These are phyloP conservation scores for Beauveria medogensis DNA, from an alignment of 2,329 filamentous ascomycete species.

Conservation along the genomic window DNA sequence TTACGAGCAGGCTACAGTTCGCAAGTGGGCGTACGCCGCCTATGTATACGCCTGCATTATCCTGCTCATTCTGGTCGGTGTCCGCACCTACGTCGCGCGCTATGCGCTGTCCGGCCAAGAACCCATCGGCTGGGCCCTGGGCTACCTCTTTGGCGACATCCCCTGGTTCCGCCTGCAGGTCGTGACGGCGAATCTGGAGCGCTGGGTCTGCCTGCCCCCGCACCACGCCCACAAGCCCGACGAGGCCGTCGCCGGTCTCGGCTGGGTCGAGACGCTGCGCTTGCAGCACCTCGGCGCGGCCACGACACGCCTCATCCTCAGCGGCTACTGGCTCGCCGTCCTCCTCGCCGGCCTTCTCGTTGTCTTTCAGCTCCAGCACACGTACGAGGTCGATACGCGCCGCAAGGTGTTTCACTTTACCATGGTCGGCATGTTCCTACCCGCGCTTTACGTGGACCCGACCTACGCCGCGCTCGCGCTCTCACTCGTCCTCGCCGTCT, in stretches of 20 bases:
- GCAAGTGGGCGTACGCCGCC: slow-evolving; percentile 77
- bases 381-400: slow-evolving; percentile 89
- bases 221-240: slow-evolving; percentile 20
- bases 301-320: slow-evolving; percentile 71
- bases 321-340: slow-evolving; percentile 64
- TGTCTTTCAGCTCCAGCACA: slow-evolving; percentile 64
- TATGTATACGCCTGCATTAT: slow-evolving; percentile 67
- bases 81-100: slow-evolving; percentile 60
- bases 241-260: slow-evolving; percentile 37
- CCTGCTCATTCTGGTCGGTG: slow-evolving; percentile 57
- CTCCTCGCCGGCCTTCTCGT: slow-evolving; percentile 63
- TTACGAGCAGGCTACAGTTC: slow-evolving; percentile 61
- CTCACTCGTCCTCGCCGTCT: slow-evolving; percentile 70
- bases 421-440: slow-evolving; percentile 94
- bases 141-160: slow-evolving; percentile 79
- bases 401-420: slow-evolving; percentile 97
- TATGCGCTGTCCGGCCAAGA: slow-evolving; percentile 65
- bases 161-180: slow-evolving; percentile 64
- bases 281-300: slow-evolving; percentile 60
- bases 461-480: slow-evolving; percentile 74
- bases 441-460: slow-evolving; percentile 79
- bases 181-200: slow-evolving; percentile 57
- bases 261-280: slow-evolving; percentile 60
- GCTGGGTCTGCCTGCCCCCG: slow-evolving; percentile 67
- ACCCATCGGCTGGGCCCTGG: slow-evolving; percentile 85